Conservation (phyloP, 2,329 filamentous ascomycete genomes). For the Scytalidium sp. region DNA sequence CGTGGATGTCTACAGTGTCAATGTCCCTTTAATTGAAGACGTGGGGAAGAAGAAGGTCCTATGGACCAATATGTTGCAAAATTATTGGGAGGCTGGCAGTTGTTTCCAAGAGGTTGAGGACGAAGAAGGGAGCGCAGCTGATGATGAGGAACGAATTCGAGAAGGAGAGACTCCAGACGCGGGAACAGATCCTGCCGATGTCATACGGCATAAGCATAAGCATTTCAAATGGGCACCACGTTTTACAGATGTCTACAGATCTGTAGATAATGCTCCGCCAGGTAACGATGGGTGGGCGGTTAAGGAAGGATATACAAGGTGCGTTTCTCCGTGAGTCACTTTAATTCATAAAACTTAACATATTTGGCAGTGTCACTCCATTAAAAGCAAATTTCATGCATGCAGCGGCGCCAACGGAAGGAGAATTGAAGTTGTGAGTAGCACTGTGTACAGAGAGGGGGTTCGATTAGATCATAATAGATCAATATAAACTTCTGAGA, state of each 20-base stretch:
- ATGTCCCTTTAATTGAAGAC: slow-evolving; percentile 79
- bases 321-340: slow-evolving; percentile 24
- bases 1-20: slow-evolving; percentile 86
- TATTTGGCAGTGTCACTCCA: slow-evolving; percentile 70
- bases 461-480: slow-evolving; percentile 28
- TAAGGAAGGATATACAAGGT: slow-evolving; percentile 83
- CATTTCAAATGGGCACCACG: slow-evolving; percentile 94
- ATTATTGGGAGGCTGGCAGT: slow-evolving; percentile 80
- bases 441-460: slow-evolving; percentile 31
- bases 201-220: slow-evolving; percentile 62
- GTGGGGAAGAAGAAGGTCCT: slow-evolving; percentile 70
- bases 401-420: slow-evolving; percentile 57
- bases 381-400: slow-evolving; percentile 93
- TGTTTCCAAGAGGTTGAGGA: slow-evolving; percentile 82
- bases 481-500: slow-evolving; percentile 20
- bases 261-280: slow-evolving; percentile 73
- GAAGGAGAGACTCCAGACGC: slow-evolving; percentile 46
- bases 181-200: slow-evolving; percentile 33
- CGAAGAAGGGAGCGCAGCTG: slow-evolving; percentile 57
- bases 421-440: slow-evolving; percentile 84
- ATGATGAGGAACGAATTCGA: slow-evolving; percentile 72
- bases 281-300: slow-evolving; percentile 95
- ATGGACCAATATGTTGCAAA: slow-evolving; percentile 87
- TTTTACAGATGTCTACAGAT: slow-evolving; percentile 83
- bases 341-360: slow-evolving; percentile 10